Evolutionary conservation across 306 rosid genomes (phyloP).

Genomic region (Clitoria ternatea): DNA sequence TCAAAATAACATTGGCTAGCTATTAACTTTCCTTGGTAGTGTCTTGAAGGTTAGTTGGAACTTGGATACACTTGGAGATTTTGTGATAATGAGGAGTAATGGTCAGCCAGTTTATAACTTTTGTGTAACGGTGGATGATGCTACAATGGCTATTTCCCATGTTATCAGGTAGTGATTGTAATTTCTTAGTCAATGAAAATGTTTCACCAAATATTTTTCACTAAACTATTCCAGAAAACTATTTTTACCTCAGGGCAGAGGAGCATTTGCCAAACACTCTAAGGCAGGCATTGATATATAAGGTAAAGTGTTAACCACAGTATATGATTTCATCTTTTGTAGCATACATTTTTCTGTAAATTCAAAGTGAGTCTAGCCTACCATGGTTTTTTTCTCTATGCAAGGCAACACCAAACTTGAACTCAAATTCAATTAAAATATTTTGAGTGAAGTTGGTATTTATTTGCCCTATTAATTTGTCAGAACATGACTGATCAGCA

Average conservation of each 20-base stretch:
- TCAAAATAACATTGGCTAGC: constrained; percentile 18
- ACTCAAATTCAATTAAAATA: background rate
- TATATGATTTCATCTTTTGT: background rate
- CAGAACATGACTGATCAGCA: background rate
- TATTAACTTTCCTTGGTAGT: constrained; percentile 65
- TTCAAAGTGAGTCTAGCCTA: background rate
- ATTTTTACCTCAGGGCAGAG: constrained; percentile 63
- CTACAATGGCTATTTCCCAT: constrained; percentile 98
- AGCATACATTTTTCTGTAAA: background rate
- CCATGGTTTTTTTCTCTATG: background rate
- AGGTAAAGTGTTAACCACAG: constrained; percentile 38
- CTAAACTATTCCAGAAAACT: background rate
- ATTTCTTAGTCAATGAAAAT: background rate
- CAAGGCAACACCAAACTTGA: background rate
- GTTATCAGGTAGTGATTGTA: constrained; percentile 67
- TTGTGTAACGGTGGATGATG: constrained; percentile 98
- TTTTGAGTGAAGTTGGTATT: constrained; percentile 1
- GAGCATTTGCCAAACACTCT: constrained; percentile 86
- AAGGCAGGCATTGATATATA: constrained; percentile 83
- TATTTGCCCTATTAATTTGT: background rate
- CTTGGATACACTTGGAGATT: constrained; percentile 96
- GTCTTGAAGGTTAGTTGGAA: constrained; percentile 98
- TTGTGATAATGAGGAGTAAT: constrained; percentile 97
- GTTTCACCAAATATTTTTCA: background rate
- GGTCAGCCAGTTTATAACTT: constrained; percentile 98